Evolutionary conservation across 2,329 filamentous ascomycete genomes (phyloP).

Genomic region (Mycosphaerella sp.): DNA sequence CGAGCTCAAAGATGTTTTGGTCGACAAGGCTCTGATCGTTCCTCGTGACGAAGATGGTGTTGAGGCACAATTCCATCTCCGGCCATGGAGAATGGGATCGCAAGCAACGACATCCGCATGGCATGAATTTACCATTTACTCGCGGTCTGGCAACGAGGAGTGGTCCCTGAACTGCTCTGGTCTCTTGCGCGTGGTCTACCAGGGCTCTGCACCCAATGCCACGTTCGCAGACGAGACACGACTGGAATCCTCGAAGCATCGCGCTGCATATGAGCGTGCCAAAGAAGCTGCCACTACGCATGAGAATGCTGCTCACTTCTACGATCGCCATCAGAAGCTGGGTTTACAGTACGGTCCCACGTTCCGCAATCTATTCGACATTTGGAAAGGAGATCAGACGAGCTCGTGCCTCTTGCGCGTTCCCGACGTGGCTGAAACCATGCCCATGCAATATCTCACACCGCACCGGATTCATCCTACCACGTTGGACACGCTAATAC

Average conservation of each 20-base stretch:
- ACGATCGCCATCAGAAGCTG: slow-evolving; percentile 9
- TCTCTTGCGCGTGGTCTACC: slow-evolving; percentile 1
- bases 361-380: slow-evolving; percentile 8
- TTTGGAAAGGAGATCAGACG: not conserved
- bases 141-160: slow-evolving; percentile 5
- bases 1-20: slow-evolving; percentile 41
- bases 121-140: slow-evolving; percentile 4
- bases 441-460: slow-evolving; percentile 51
- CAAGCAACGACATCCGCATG: not conserved
- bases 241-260: not conserved
- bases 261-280: not conserved
- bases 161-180: slow-evolving; percentile 6
- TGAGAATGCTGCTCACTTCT: not conserved
- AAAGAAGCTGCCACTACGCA: not conserved
- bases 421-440: slow-evolving; percentile 41
- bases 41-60: slow-evolving; percentile 2
- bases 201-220: slow-evolving; percentile 1
- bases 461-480: slow-evolving; percentile 52
- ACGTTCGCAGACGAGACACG: not conserved
- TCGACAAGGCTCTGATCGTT: slow-evolving; percentile 8
- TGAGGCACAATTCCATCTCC: slow-evolving; percentile 2
- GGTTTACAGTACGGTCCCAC: slow-evolving; percentile 15
- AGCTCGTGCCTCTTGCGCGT: slow-evolving; percentile 2
- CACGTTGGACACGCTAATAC: slow-evolving; percentile 48
- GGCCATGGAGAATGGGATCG: not conserved